Evolutionary conservation across 805 yeast genomes (phyloP).

Genomic region (Deakozyma indianensis): DNA sequence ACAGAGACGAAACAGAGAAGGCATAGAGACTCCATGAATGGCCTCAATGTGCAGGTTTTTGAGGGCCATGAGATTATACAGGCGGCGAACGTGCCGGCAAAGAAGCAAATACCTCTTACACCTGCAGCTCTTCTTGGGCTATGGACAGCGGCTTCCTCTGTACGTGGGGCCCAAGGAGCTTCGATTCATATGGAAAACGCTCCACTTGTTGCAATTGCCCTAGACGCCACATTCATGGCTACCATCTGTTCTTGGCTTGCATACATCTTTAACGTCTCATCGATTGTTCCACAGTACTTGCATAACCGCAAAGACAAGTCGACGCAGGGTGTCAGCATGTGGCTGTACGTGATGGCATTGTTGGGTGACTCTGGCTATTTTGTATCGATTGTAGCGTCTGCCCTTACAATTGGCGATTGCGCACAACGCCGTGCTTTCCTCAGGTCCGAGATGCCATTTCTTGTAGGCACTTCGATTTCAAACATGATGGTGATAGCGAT

Average conservation of each 20-base stretch:
- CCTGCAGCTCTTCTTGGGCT: neutral
- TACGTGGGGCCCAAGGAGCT: neutral
- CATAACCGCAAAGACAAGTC: neutral
- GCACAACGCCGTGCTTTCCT: neutral
- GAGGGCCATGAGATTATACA: neutral
- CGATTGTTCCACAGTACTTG: neutral
- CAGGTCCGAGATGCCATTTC: neutral
- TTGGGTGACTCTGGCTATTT: conserved; percentile 1
- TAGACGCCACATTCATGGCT: neutral
- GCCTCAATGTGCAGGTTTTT: neutral
- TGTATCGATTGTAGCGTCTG: neutral
- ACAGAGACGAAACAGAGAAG: neutral
- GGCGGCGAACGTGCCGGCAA: neutral
- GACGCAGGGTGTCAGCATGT: neutral
- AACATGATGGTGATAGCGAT: neutral
- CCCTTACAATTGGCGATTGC: neutral
- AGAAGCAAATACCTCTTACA: neutral
- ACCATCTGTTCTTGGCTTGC: neutral
- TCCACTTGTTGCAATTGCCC: neutral
- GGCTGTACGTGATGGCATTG: neutral
- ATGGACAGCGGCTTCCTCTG: neutral
- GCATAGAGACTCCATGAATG: neutral
- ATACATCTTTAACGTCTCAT: neutral
- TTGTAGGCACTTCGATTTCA: neutral
- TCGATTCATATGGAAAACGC: neutral